Evolutionary conservation across 2,329 filamentous ascomycete species (phyloP), one percentile per base, ranked within the genome.

Genomic region (Daldinia sp.): DNA sequence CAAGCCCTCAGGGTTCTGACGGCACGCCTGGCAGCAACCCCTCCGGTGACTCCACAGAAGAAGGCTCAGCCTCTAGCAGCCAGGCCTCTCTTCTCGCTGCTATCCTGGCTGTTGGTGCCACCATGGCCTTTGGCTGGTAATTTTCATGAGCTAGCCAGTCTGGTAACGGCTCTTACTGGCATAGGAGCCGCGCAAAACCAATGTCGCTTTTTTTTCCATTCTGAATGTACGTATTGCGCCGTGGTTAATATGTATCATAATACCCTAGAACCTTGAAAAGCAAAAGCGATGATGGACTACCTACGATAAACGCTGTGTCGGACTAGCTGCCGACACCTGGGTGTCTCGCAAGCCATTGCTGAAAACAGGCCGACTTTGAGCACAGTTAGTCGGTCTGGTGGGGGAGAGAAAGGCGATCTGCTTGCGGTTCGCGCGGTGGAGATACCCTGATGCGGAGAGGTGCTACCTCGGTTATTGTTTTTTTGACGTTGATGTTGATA

Each of bases 121-220:
- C 73, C 18, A 63, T 76, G 12, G 67, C 68, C 44, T 70, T 75
- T 6, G 73, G 75, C 59, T 74, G 72, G 60, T 76, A 72, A 68
- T 30, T 26, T 26, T 13, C 26, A 51, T 28, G 6, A 5, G 7
- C 46, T 13, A 51, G 46, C 46, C 7, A 51, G 46, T 18, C 46
- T 51, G 26, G 26, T 13, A 33, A 9, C 20, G 26, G n/a, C 12
- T 23, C 35, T 41, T 62, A 59, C 53, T 59, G 37, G 54, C 23
- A 30, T 54, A 57, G 26, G 54, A 35, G 54, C 23, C 26, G 39
- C 53, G 6, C 6, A 33, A 18, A 26, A 39, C 12, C 39, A n/a
- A 23, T 20, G 13, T 39, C 13, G 9, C n/a, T 37, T 35, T 54
- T 13, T 13, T 12, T 37, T 23, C 18, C 13, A 46, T 42, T 57